Conservation (phyloP, 768 basidiomycete genomes). For the Antrodiella citrinella region DNA sequence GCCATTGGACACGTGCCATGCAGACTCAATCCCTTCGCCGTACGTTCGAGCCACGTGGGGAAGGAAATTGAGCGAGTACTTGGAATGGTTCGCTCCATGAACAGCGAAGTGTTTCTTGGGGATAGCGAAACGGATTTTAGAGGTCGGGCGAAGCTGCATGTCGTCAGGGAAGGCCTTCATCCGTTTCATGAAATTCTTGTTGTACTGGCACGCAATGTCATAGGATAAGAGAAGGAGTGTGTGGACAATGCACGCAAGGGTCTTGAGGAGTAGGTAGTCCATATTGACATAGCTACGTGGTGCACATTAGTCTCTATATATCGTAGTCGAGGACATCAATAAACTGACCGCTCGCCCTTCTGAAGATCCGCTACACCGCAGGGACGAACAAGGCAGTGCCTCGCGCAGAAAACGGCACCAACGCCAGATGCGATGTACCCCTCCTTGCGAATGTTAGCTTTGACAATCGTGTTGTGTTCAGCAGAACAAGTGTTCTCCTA, state of each 20-base stretch:
- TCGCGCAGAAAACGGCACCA: constrained; percentile 7
- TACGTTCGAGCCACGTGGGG: constrained; percentile 12
- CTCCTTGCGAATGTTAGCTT: constrained; percentile 4
- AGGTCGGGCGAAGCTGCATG: neutral
- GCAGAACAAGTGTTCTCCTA: constrained; percentile 3
- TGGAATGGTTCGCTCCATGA: constrained; percentile 21
- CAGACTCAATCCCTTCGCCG: constrained; percentile 19
- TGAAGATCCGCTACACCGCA: constrained; percentile 24
- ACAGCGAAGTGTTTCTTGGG: constrained; percentile 27
- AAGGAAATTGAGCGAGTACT: constrained; percentile 23
- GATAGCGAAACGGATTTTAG: constrained; percentile 10
- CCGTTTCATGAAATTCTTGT: constrained; percentile 15
- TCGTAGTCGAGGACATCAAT: neutral
- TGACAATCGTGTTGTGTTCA: constrained; percentile 1
- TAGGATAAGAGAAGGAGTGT: constrained; percentile 16
- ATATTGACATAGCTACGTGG: constrained; percentile 17
- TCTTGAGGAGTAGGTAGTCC: constrained; percentile 18
- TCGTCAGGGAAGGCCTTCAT: constrained; percentile 7
- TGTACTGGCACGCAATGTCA: constrained; percentile 27
- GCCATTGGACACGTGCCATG: constrained; percentile 11
- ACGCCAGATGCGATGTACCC: constrained; percentile 8
- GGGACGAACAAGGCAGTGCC: constrained; percentile 11
- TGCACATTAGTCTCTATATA: neutral
- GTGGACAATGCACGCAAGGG: neutral
- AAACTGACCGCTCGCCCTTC: constrained; percentile 23